Evolutionary conservation across 2,329 filamentous ascomycete genomes (phyloP).

Genomic region (Pseudopyrenochaeta lycopersici): DNA sequence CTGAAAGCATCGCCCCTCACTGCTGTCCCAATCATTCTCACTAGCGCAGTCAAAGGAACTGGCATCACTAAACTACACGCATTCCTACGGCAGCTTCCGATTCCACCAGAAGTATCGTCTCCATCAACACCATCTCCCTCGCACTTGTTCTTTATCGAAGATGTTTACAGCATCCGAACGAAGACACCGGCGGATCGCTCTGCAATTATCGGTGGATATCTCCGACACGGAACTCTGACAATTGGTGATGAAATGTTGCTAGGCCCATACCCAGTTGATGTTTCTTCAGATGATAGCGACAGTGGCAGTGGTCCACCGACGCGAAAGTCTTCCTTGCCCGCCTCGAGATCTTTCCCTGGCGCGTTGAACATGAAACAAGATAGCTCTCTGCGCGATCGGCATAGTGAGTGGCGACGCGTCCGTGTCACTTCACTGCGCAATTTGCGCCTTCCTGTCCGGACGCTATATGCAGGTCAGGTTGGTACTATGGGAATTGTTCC

Average conservation of each 20-base stretch:
- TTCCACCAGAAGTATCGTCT: conserved; percentile 54
- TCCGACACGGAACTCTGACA: conserved; percentile 79
- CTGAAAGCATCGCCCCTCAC: conserved; percentile 56
- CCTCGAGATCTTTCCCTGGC: conserved; percentile 59
- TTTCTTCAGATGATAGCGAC: conserved; percentile 47
- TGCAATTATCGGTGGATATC: conserved; percentile 82
- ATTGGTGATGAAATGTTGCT: conserved; percentile 81
- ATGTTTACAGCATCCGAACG: conserved; percentile 75
- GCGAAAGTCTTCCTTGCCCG: conserved; percentile 43
- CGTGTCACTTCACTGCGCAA: conserved; percentile 88
- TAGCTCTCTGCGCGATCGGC: conserved; percentile 18
- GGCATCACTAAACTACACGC: conserved; percentile 86
- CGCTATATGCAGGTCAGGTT: conserved; percentile 80
- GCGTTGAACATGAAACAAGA: conserved; percentile 47
- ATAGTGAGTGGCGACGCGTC: conserved; percentile 77
- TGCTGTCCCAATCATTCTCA: conserved; percentile 84
- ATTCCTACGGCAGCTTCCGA: conserved; percentile 76
- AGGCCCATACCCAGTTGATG: conserved; percentile 69
- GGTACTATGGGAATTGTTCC: conserved; percentile 83
- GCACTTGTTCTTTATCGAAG: conserved; percentile 87
- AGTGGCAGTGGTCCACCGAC: conserved; percentile 40
- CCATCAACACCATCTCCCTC: conserved; percentile 57
- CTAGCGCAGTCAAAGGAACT: conserved; percentile 84
- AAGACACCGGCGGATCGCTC: conserved; percentile 37
- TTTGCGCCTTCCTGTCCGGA: conserved; percentile 81